Percentiles rank a stretch among this genome's conserved stretches.
phyloP scores from a whole-genome alignment of 192 early-diverging fungal genomes.

The Kappamyces sp. region DNA sequence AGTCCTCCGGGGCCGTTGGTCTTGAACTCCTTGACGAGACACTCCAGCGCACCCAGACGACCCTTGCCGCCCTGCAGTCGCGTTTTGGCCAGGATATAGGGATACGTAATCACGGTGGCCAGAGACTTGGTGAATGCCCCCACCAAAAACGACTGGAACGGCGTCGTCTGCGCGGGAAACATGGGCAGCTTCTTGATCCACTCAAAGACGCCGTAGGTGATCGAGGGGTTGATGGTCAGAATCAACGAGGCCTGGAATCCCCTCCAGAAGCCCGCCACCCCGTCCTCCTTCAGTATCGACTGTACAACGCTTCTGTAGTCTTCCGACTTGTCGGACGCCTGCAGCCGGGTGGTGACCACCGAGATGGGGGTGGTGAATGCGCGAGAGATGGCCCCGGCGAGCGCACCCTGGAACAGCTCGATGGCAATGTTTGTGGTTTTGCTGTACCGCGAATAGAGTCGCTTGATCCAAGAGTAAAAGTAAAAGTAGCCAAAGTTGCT shows the following conservation, averaged over 20 bases:
- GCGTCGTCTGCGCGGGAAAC: conserved; percentile 34
- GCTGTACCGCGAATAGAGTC: background rate
- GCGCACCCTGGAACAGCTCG: conserved; percentile 83
- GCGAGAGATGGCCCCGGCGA: conserved; percentile 83
- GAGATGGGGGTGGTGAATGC: conserved; percentile 87
- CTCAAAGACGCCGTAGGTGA: conserved; percentile 95
- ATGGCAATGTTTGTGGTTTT: conserved; percentile 25
- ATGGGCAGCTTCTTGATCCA: conserved; percentile 48
- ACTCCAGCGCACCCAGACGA: conserved; percentile 52
- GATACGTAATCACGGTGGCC: conserved; percentile 76
- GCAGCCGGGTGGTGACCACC: conserved; percentile 76
- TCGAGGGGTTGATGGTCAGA: conserved; percentile 90
- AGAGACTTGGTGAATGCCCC: conserved; percentile 77
- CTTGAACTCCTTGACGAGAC: conserved; percentile 57
- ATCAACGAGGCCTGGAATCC: conserved; percentile 89
- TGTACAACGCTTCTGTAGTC: conserved; percentile 57
- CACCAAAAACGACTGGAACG: conserved; percentile 43
- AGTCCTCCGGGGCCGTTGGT: conserved; percentile 53
- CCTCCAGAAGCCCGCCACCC: conserved; percentile 74
- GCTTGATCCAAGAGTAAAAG: conserved; percentile 5
- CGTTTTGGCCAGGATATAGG: conserved; percentile 90
- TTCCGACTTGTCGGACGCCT: conserved; percentile 47
- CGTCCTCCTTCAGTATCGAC: conserved; percentile 72
- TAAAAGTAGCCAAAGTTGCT: conserved; percentile 13
- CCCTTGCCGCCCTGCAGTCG: conserved; percentile 61